phyloP scores from a whole-genome alignment of 768 basidiomycete genomes.

The Rickenella mellea region DNA sequence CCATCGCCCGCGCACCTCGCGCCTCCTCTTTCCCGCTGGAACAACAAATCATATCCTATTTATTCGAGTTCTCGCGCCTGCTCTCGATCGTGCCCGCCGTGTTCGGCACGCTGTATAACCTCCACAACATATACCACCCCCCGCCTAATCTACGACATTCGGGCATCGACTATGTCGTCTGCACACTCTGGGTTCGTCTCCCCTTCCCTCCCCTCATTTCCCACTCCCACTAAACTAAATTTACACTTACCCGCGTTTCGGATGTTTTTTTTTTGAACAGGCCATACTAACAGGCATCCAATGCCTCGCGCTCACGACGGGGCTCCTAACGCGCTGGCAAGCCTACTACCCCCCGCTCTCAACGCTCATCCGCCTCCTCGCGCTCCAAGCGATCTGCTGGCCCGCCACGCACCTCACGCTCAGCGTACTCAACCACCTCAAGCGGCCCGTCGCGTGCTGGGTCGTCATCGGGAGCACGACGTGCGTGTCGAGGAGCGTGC shows the following conservation, averaged over 20 bases:
- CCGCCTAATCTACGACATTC: constrained; percentile 25
- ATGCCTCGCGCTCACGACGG: constrained; percentile 80
- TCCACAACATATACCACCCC: constrained; percentile 42
- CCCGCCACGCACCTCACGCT: constrained; percentile 85
- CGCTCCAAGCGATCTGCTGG: constrained; percentile 95
- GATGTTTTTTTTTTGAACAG: constrained; percentile 26
- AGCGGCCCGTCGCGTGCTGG: constrained; percentile 82
- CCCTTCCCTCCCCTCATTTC: constrained; percentile 2
- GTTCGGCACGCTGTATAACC: constrained; percentile 53
- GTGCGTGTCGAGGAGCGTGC: constrained; percentile 69
- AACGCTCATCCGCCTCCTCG: constrained; percentile 84
- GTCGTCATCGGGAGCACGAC: constrained; percentile 86
- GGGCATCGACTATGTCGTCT: constrained; percentile 56
- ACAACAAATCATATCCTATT: constrained; percentile 41
- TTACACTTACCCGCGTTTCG: neutral
- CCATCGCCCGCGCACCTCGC: constrained; percentile 55
- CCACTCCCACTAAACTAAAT: neutral
- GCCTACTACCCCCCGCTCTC: constrained; percentile 84
- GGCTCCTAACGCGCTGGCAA: constrained; percentile 83
- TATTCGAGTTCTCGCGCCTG: constrained; percentile 63
- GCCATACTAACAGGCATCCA: constrained; percentile 82
- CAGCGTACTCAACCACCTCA: constrained; percentile 54
- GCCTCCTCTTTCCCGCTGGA: constrained; percentile 36
- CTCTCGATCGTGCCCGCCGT: constrained; percentile 67
- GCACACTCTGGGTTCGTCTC: constrained; percentile 59